These are phyloP conservation scores for Pyrenochaeta sp. DNA, from an alignment of 2,329 filamentous ascomycete genomes.

Conservation along the genomic window DNA sequence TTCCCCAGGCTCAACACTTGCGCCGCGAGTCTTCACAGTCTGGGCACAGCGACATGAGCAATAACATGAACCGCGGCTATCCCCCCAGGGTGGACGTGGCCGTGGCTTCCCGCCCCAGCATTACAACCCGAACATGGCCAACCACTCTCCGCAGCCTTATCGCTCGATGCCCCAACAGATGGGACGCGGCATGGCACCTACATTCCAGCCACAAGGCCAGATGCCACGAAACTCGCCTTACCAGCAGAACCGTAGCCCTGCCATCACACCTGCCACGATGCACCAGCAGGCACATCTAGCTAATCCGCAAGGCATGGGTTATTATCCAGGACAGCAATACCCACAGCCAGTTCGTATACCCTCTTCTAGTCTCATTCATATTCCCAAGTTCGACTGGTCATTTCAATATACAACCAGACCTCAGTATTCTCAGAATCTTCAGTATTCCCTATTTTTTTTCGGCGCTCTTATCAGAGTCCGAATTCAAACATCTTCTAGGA, in stretches of 20 bases:
- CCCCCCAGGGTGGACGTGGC: constrained; percentile 57
- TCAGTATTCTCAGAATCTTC: constrained; percentile 20
- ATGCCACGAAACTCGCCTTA: constrained; percentile 66
- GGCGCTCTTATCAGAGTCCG: constrained; percentile 22
- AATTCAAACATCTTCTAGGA: constrained; percentile 26
- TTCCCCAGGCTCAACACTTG: constrained; percentile 76
- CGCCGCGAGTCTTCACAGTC: constrained; percentile 89
- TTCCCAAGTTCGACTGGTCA: constrained; percentile 31
- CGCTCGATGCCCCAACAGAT: constrained; percentile 61
- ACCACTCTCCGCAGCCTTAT: constrained; percentile 62
- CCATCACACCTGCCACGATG: constrained; percentile 68
- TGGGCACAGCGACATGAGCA: constrained; percentile 75
- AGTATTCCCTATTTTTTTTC: constrained; percentile 14
- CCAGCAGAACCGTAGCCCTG: constrained; percentile 68
- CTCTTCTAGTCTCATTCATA: constrained; percentile 45
- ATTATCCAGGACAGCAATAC: constrained; percentile 66
- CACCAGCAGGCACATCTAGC: constrained; percentile 66
- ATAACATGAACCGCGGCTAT: constrained; percentile 58
- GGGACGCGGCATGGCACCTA: constrained; percentile 60
- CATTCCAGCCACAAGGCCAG: constrained; percentile 58
- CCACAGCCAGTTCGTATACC: constrained; percentile 69
- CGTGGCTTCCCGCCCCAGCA: constrained; percentile 59
- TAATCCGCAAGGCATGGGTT: constrained; percentile 68
- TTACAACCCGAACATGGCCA: constrained; percentile 56
- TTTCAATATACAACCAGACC: constrained; percentile 17